phyloP scores from a whole-genome alignment of 2,329 filamentous ascomycete genomes.

The Hymenoscyphus albidus region DNA sequence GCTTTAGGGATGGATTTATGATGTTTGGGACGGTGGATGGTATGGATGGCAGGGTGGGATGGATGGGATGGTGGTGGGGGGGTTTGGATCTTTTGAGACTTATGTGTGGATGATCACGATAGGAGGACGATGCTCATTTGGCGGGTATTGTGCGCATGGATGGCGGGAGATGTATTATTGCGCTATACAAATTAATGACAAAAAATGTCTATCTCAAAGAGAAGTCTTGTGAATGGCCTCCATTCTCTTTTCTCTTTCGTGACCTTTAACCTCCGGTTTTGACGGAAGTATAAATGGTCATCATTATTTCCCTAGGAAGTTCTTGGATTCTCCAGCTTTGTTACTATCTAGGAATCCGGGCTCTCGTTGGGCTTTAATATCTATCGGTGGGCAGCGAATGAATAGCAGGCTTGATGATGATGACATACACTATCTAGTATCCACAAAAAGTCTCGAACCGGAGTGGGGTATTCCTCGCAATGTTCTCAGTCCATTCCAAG shows the following conservation, averaged over 20 bases:
- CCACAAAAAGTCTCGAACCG: too few species aligned
- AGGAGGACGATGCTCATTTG: neutral
- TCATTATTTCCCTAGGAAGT: too few species aligned
- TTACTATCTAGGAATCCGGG: too few species aligned
- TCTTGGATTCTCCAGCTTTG: too few species aligned
- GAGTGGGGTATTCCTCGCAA: too few species aligned
- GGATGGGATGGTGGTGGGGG: conserved; percentile 2
- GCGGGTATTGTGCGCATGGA: neutral
- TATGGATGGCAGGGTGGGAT: conserved; percentile 1
- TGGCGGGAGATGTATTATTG: neutral
- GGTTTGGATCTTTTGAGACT: conserved; percentile 8
- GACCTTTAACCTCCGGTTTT: too few species aligned
- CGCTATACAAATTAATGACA: conserved; percentile 4
- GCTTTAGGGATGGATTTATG: conserved; percentile 11
- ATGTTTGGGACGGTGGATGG: conserved; percentile 2
- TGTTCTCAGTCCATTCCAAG: too few species aligned
- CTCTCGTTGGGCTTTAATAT: neutral
- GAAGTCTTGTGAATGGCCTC: neutral
- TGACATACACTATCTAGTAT: too few species aligned
- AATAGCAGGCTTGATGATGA: too few species aligned
- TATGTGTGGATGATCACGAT: conserved; percentile 1
- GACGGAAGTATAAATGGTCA: too few species aligned
- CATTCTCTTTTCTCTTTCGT: too few species aligned
- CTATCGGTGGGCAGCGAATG: too few species aligned
- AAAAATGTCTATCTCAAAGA: neutral